Evolutionary conservation across 2,329 filamentous ascomycete species (phyloP).

Genomic region (Fusarium guadeloupense): DNA sequence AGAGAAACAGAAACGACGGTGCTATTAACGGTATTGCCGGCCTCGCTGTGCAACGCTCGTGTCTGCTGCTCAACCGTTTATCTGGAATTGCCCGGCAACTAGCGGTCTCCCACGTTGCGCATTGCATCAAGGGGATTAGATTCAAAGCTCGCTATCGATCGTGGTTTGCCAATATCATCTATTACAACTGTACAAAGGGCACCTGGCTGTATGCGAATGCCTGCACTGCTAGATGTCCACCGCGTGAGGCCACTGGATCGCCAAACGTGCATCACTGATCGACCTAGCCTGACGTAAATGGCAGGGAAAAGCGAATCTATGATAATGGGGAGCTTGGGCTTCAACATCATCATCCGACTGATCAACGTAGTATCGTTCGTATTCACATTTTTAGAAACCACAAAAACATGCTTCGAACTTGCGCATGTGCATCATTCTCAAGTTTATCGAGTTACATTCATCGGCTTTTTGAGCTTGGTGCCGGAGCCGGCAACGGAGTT

Average conservation of each 20-base stretch:
- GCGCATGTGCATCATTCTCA: not conserved
- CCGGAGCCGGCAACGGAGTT: conserved; percentile 21
- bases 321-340: not conserved
- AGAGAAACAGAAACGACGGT: not conserved
- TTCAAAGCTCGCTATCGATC: not conserved
- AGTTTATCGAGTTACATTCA: not conserved
- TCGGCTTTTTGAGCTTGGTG: not conserved
- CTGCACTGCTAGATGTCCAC: conserved; percentile 5
- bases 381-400: not conserved
- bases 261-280: conserved; percentile 26
- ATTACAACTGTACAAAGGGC: not conserved
- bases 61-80: conserved; percentile 38
- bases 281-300: conserved; percentile 23
- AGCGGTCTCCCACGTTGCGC: conserved; percentile 24
- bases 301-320: conserved; percentile 1
- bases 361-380: not conserved
- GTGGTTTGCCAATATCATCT: not conserved
- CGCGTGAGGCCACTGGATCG: conserved; percentile 31
- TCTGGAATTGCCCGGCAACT: conserved; percentile 7
- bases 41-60: conserved; percentile 37
- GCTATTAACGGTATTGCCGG: conserved; percentile 26
- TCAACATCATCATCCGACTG: not conserved
- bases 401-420: not conserved
- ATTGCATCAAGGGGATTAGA: conserved; percentile 33
- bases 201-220: too few relatives aligned